Base-by-base conservation (phyloP, 1,284 basidiomycete genomes). In the Fomitopsis schrenkii region DNA sequence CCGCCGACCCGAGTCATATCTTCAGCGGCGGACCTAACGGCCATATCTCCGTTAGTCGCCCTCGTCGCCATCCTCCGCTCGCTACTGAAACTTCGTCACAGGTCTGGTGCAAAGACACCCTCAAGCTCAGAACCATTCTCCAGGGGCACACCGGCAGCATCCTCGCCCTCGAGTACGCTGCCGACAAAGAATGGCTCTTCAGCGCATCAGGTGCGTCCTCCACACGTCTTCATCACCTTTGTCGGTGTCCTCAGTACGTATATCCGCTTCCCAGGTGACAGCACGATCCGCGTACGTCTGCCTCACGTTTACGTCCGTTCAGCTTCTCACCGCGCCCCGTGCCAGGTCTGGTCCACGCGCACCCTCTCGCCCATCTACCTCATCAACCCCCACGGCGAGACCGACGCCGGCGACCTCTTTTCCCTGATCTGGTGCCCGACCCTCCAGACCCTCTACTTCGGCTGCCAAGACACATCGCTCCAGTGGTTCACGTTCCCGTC, bases 391-490 rank as follows among this genome's bases (percentile, higher is more conserved):
- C 92, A 94, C 68, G 81, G 91, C 59, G 93, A 96, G 67, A 90
- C 87, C 3, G 85, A 84, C 42, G 87, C 95, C 2, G 96, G 96
- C 42, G 97, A 98, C 72, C 85, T 98, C 58, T 96, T 95, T 77
- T 94, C 91, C 41, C 79, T 98, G 2, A 84, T 86, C 0, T 98
- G 94, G 91, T 88, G 87, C 14, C 78, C 86, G 1, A 72, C 77
- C 10, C 79, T 87, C 9, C 85, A 88, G 63, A 91, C 89, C 0
- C 79, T 97, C 44, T 97, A 92, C 73, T 81, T 97, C 59, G 95
- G 95, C 30, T 93, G 93, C 70, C 93, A 97, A 75, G 92, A 95
- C 72, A 95, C 94, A 0, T 92, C 90, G 3, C 81, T 96, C 38
- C 93, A 95, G 69, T 95, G 91, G 92, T 85, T 88, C 71, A 78